phyloP scores from a whole-genome alignment of 2,329 filamentous ascomycete genomes.

The Colletotrichum sansevieriae region DNA sequence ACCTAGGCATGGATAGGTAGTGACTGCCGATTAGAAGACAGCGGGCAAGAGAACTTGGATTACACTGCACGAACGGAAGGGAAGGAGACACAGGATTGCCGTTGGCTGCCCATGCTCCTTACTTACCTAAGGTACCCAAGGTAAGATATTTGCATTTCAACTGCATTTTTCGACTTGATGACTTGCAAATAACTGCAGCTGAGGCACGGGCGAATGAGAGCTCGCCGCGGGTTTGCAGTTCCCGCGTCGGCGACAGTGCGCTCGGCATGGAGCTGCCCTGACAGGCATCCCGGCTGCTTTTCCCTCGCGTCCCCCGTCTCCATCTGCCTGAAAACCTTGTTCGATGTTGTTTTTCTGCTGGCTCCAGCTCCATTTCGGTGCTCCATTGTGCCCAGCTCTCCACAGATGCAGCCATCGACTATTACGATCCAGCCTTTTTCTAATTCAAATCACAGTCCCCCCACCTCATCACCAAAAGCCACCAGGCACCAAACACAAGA shows the following conservation, averaged over 20 bases:
- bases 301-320: conserved; percentile 13
- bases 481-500: background rate
- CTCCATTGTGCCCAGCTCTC: conserved; percentile 17
- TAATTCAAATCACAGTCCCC: too few relatives aligned
- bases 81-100: too few relatives aligned
- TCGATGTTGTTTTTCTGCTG: background rate
- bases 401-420: background rate
- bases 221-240: too few relatives aligned
- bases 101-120: background rate
- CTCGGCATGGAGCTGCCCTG: conserved; percentile 23
- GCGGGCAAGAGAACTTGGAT: background rate
- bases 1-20: too few relatives aligned
- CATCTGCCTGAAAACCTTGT: conserved; percentile 40
- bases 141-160: background rate
- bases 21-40: conserved; percentile 5
- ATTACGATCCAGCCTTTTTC: background rate
- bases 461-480: too few relatives aligned
- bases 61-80: too few relatives aligned
- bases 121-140: background rate
- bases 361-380: background rate
- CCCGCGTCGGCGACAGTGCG: conserved; percentile 2
- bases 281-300: conserved; percentile 23
- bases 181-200: too few relatives aligned
- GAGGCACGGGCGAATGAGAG: too few relatives aligned
- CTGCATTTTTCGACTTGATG: too few relatives aligned